Conservation (phyloP, 2,329 filamentous ascomycete genomes). For the Xylaria sp. region DNA sequence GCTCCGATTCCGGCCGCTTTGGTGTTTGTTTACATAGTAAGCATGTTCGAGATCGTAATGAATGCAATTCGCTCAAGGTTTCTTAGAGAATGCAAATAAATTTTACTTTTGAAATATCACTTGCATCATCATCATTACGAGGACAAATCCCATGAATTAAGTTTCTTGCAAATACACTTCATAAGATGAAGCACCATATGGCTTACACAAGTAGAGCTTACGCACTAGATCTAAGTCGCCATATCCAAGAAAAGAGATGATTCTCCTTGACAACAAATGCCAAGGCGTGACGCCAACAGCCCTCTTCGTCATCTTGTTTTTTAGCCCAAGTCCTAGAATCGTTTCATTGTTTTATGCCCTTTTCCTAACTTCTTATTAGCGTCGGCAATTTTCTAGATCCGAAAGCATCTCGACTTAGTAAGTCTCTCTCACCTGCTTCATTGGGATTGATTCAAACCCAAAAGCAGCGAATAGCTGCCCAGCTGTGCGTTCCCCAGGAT, state of each 20-base stretch:
- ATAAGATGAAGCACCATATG: background rate
- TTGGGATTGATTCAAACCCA: conserved; percentile 12
- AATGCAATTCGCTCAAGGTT: background rate
- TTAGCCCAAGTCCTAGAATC: background rate
- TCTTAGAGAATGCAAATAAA: background rate
- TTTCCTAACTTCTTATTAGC: background rate
- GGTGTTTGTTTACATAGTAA: background rate
- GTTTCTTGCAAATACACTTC: background rate
- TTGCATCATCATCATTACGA: background rate
- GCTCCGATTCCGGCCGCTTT: background rate
- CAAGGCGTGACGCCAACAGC: conserved; percentile 24
- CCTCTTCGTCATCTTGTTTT: background rate
- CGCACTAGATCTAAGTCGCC: too few relatives aligned
- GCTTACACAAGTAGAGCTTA: background rate
- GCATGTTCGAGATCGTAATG: background rate
- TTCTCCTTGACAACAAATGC: background rate
- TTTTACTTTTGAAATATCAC: background rate
- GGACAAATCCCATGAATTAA: background rate
- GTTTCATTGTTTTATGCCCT: conserved; percentile 9
- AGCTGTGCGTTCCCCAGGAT: background rate
- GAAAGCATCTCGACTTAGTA: background rate
- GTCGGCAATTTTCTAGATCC: background rate
- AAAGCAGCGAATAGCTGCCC: background rate
- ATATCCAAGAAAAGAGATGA: background rate
- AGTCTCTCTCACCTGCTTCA: conserved; percentile 24